Evolutionary conservation across 2,329 filamentous ascomycete species (phyloP).

Genomic region (Botrytis cinerea): DNA sequence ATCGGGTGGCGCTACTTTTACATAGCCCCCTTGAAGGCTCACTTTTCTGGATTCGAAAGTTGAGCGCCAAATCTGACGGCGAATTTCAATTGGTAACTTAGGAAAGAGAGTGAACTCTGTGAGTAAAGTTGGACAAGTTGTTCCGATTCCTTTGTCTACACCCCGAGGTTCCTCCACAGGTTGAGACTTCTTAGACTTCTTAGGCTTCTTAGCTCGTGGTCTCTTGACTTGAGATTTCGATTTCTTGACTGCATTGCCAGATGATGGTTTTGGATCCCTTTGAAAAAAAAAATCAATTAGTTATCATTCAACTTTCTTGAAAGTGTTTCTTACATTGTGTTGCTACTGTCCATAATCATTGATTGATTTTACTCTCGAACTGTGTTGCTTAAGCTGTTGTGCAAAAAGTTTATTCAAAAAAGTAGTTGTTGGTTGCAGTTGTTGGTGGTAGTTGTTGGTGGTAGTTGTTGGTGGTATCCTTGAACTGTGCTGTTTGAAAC

Average conservation of each 20-base stretch:
- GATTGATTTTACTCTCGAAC: not conserved
- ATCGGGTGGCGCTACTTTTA: not conserved
- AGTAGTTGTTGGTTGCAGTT: no score
- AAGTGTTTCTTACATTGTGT: not conserved
- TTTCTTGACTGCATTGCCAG: not conserved
- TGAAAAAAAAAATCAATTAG: accelerated
- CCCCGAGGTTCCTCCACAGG: no score
- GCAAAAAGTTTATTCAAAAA: not conserved
- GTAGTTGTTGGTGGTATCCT: no score
- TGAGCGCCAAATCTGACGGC: not conserved
- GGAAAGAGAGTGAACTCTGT: not conserved
- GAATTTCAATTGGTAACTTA: not conserved
- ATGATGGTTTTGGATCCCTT: not conserved
- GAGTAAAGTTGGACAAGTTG: accelerated
- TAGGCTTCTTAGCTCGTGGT: not conserved
- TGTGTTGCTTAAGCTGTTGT: not conserved
- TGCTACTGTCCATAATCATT: no score
- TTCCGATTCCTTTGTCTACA: not conserved
- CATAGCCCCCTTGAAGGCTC: not conserved
- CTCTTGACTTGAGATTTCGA: not conserved
- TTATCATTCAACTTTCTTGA: not conserved
- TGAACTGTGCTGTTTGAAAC: not conserved
- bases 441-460: no score
- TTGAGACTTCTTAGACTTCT: no score
- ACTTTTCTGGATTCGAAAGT: not conserved